phyloP scores from a whole-genome alignment of 2,329 filamentous ascomycete species.

The Diplodia corticola region DNA sequence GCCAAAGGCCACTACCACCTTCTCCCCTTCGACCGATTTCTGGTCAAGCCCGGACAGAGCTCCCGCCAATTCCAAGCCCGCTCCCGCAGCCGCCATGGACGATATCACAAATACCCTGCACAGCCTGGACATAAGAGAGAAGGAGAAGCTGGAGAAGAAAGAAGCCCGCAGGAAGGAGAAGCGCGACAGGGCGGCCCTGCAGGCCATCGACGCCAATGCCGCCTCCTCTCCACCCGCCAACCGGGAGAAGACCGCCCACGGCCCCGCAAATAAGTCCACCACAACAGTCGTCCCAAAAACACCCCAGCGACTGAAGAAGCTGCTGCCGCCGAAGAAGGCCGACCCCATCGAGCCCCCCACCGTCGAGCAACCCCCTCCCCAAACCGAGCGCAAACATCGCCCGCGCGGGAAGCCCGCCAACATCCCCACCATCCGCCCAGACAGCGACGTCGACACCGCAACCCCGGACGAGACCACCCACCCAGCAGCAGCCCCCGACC shows the following conservation, averaged over 20 bases:
- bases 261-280: too few species aligned
- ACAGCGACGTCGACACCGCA: not conserved
- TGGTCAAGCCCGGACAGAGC: constrained; percentile 11
- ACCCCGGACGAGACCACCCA: not conserved
- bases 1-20: not conserved
- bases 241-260: not conserved
- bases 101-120: not conserved
- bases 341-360: not conserved
- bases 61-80: not conserved
- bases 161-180: not conserved
- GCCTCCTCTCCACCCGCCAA: not conserved
- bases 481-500: not conserved
- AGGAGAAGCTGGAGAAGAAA: not conserved
- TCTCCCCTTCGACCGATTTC: constrained; percentile 1
- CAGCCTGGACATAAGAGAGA: not conserved
- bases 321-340: not conserved
- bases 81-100: not conserved
- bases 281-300: not conserved
- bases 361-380: not conserved
- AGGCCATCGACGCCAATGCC: constrained; percentile 4
- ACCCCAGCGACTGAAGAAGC: not conserved
- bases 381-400: not conserved
- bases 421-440: not conserved
- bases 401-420: not conserved
- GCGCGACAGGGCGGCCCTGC: constrained; percentile 5